Conservation (phyloP, 441 rosid species). For the Euphorbia schlechtendalii region DNA sequence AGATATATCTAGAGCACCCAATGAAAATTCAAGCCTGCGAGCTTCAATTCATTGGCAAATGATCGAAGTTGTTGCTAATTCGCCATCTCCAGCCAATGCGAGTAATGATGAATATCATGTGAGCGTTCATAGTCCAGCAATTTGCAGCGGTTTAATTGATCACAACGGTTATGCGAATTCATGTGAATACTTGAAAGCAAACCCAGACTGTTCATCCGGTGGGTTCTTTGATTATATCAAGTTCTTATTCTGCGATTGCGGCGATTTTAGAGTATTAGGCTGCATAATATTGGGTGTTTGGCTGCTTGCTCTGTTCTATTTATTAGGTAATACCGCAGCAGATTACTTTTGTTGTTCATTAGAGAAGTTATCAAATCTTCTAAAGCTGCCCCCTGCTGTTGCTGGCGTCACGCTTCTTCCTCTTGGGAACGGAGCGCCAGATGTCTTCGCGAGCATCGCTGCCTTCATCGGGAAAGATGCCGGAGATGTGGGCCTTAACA, state of each 20-base stretch:
- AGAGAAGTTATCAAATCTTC: conserved; percentile 56
- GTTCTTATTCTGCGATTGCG: conserved; percentile 66
- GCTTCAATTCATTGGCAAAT: conserved; percentile 38
- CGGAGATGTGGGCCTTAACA: conserved; percentile 72
- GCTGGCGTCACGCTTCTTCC: conserved; percentile 87
- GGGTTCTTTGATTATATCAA: conserved; percentile 75
- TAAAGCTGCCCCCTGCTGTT: conserved; percentile 73
- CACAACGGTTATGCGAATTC: conserved; percentile 43
- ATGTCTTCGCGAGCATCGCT: conserved; percentile 71
- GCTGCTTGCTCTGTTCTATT: conserved; percentile 68
- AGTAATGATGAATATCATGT: conserved; percentile 23
- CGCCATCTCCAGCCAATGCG: conserved; percentile 24
- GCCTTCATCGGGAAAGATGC: conserved; percentile 65
- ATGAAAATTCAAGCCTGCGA: conserved; percentile 13
- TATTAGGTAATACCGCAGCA: conserved; percentile 81
- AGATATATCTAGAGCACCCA: conserved; percentile 29
- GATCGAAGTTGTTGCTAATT: conserved; percentile 31
- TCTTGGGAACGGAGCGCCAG: conserved; percentile 90
- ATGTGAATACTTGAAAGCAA: conserved; percentile 62
- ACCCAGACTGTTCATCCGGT: conserved; percentile 60
- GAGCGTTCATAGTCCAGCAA: conserved; percentile 23
- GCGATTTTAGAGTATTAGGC: conserved; percentile 47
- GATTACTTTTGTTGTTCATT: conserved; percentile 77
- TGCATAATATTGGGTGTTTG: conserved; percentile 41
- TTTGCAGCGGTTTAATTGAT: conserved; percentile 48